Conservation (phyloP, 768 basidiomycete species). For the Lactarius vividus region DNA sequence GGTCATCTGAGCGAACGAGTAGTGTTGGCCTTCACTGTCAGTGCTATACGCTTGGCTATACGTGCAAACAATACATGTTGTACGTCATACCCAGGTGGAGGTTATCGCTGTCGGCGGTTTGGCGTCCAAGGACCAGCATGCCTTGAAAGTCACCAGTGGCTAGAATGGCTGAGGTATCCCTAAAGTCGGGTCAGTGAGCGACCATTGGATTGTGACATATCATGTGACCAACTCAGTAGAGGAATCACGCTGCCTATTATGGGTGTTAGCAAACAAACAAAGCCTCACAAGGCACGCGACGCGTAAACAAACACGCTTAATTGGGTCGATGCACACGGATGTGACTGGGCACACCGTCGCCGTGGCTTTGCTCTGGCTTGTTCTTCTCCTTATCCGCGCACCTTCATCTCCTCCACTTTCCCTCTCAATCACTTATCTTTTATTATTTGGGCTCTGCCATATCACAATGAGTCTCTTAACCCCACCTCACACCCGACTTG, state of each 20-base stretch:
- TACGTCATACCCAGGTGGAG: conserved; percentile 50
- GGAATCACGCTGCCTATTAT: background rate
- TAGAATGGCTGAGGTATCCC: conserved; percentile 40
- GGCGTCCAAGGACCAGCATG: conserved; percentile 46
- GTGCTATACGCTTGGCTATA: no score
- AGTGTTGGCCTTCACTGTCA: no score
- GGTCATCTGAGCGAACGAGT: conserved; percentile 36
- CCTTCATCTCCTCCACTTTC: conserved; percentile 31
- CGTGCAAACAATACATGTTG: background rate
- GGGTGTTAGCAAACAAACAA: conserved; percentile 28
- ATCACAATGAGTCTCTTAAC: conserved; percentile 52
- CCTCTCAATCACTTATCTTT: background rate
- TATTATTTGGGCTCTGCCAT: background rate
- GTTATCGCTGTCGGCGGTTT: conserved; percentile 35
- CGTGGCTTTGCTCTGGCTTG: background rate
- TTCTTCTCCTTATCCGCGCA: conserved; percentile 3
- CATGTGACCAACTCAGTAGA: no score
- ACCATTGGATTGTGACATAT: no score
- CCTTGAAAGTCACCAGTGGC: conserved; percentile 39
- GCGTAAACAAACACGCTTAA: conserved; percentile 43
- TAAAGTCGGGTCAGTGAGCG: no score
- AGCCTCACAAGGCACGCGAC: conserved; percentile 39
- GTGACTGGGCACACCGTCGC: background rate
- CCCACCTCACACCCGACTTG: conserved; percentile 57
- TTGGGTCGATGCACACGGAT: conserved; percentile 31